These are phyloP conservation scores for Microthyrium microscopicum DNA, from an alignment of 2,329 filamentous ascomycete genomes.

Conservation along the genomic window DNA sequence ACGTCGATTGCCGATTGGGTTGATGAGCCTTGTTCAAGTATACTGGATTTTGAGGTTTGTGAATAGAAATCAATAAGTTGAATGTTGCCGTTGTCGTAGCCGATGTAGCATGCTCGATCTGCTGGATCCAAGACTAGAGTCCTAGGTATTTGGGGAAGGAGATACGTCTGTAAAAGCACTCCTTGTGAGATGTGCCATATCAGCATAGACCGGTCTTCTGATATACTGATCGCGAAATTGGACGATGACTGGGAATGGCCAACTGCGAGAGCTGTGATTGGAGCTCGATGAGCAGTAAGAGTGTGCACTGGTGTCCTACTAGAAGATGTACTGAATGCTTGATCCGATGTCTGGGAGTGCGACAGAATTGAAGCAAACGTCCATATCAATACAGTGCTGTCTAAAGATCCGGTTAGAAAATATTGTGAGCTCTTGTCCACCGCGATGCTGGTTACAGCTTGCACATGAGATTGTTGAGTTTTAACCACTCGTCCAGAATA, in stretches of 20 bases:
- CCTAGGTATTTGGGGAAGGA: slow-evolving; percentile 57
- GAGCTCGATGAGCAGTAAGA: slow-evolving; percentile 61
- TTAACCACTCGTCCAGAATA: slow-evolving; percentile 61
- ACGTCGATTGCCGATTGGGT: slow-evolving; percentile 16
- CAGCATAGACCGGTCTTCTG: slow-evolving; percentile 74
- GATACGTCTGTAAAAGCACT: slow-evolving; percentile 59
- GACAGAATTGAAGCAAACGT: slow-evolving; percentile 59
- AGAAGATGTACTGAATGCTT: slow-evolving; percentile 36
- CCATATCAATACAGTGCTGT: slow-evolving; percentile 90
- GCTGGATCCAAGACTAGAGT: slow-evolving; percentile 66
- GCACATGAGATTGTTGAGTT: slow-evolving; percentile 62
- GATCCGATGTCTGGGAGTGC: slow-evolving; percentile 18
- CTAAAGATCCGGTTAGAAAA: slow-evolving; percentile 62
- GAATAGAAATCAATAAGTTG: slow-evolving; percentile 62
- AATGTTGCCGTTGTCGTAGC: slow-evolving; percentile 63
- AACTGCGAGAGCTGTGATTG: slow-evolving; percentile 44
- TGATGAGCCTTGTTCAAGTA: slow-evolving; percentile 4
- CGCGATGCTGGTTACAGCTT: slow-evolving; percentile 60
- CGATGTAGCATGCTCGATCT: slow-evolving; percentile 65
- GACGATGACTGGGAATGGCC: slow-evolving; percentile 56
- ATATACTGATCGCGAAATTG: slow-evolving; percentile 70
- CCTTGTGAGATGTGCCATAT: slow-evolving; percentile 85
- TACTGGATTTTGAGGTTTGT: slow-evolving; percentile 21
- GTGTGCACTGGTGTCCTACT: slow-evolving; percentile 65
- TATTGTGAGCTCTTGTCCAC: slow-evolving; percentile 54